Conservation (phyloP, 2,329 filamentous ascomycete species). For the Aurifilum marmelostoma region DNA sequence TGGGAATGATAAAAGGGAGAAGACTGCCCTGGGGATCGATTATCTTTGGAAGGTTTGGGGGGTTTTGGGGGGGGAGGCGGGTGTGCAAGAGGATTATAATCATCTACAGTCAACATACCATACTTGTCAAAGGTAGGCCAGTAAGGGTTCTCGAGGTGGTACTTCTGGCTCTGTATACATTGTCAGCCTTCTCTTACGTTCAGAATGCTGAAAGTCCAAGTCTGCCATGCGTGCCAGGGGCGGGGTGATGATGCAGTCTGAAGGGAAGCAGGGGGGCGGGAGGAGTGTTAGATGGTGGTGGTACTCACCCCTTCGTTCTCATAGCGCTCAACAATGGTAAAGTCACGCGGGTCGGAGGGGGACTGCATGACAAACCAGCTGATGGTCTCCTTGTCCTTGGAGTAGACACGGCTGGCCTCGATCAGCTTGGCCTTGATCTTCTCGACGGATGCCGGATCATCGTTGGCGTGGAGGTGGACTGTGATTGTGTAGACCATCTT, state of each 20-base stretch:
- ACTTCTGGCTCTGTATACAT: conserved; percentile 56
- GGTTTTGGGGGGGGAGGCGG: neutral
- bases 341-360: conserved; percentile 67
- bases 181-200: conserved; percentile 1
- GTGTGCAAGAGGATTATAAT: neutral
- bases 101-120: conserved; percentile 9
- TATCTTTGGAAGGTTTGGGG: too few relatives aligned
- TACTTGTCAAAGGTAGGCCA: conserved; percentile 79
- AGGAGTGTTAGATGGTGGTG: too few relatives aligned
- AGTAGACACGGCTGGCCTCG: conserved; percentile 74
- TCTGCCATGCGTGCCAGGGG: too few relatives aligned
- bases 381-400: conserved; percentile 70
- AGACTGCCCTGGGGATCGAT: too few relatives aligned
- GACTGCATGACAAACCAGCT: conserved; percentile 81
- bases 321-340: conserved; percentile 77
- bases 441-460: conserved; percentile 63
- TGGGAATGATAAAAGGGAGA: too few relatives aligned
- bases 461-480: conserved; percentile 71
- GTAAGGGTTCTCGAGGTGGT: conserved; percentile 70
- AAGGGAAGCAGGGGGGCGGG: neutral
- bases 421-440: conserved; percentile 73
- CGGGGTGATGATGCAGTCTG: too few relatives aligned
- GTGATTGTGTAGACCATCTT: conserved; percentile 71
- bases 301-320: conserved; percentile 62
- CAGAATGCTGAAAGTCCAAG: too few relatives aligned